Percentiles rank a stretch among this genome's conserved stretches.
Evolutionary conservation across 1,139 yeast species (phyloP).

Genomic region (Yamadazyma triangularis): DNA sequence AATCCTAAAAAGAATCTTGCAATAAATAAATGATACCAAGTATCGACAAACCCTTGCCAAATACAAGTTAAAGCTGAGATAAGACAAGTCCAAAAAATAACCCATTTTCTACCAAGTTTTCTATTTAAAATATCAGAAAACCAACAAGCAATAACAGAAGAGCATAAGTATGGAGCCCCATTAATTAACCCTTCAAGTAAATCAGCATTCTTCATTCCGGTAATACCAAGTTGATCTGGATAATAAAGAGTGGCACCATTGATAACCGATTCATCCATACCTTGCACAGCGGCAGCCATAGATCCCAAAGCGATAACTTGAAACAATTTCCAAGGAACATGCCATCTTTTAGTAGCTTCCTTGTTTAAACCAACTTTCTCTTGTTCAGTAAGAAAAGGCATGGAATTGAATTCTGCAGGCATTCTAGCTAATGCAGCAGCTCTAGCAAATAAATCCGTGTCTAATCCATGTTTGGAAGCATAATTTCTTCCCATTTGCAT

Average conservation of each 20-base stretch:
- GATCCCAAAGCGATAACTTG: slow-evolving; percentile 71
- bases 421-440: slow-evolving; percentile 77
- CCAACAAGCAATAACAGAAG: slow-evolving; percentile 71
- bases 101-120: slow-evolving; percentile 66
- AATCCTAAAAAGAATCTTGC: slow-evolving; percentile 71
- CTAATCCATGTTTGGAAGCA: slow-evolving; percentile 58
- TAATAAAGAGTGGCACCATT: slow-evolving; percentile 79
- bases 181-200: slow-evolving; percentile 75
- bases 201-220: slow-evolving; percentile 44
- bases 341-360: slow-evolving; percentile 61
- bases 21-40: slow-evolving; percentile 72
- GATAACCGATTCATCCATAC: slow-evolving; percentile 87
- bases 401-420: slow-evolving; percentile 55
- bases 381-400: slow-evolving; percentile 52
- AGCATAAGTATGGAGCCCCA: slow-evolving; percentile 78
- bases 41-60: slow-evolving; percentile 72
- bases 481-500: slow-evolving; percentile 69
- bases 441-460: slow-evolving; percentile 59
- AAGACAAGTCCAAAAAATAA: slow-evolving; percentile 63
- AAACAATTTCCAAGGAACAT: slow-evolving; percentile 55
- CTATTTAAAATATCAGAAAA: slow-evolving; percentile 64
- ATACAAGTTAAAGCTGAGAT: slow-evolving; percentile 66
- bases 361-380: slow-evolving; percentile 56
- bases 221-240: slow-evolving; percentile 53
- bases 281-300: slow-evolving; percentile 88